Base-by-base conservation (phyloP, 1,284 basidiomycete genomes). In the Tilletia indica region DNA sequence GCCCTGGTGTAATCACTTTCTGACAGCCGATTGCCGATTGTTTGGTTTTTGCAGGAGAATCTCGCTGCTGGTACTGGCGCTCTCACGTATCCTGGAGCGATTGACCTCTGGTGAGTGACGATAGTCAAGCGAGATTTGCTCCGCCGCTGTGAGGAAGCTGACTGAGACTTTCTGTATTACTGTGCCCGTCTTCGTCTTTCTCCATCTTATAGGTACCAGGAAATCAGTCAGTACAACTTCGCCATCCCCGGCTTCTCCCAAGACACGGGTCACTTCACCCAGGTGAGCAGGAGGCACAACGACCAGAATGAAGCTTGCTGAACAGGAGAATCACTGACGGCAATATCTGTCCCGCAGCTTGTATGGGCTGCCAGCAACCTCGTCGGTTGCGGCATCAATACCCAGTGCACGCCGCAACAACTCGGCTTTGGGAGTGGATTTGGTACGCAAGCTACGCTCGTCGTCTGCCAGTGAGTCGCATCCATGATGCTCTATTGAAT, bases 251-350 rank as follows among this genome's bases (percentile, higher is more conserved):
- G 36, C 8, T 79, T 77, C 70, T 72, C 71, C 67, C 69, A 67
- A 39, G 70, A 68, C 3, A 76, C 77, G 31, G 77, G 77, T 0
- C 77, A 79, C 67, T 79, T 79, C 45, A 79, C 77, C 3, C 77
- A 79, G 71, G 74, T 79, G 69, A 73, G 77, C 0, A 76, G 77
- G 74, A 74, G 71, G 12, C 51, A 25, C n/a, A n/a, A n/a, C n/a
- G n/a, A 19, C 6, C 51, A 54, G 49, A 25, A 5, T 19, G 19
- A n/a, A 54, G 51, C 8, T 9, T 8, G 51, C 5, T 8, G 16
- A 25, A 54, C 25, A 31, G 25, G 25, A 31, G 25, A 31, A 31
- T 31, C 25, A 31, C 25, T 31, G 25, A 31, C 25, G 25, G 25
- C 25, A 31, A 31, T 2, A 31, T 31, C 25, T 31, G 25, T 31